Conservation (phyloP, 495 filamentous ascomycete genomes). For the Talaromyces trachyspermus region DNA sequence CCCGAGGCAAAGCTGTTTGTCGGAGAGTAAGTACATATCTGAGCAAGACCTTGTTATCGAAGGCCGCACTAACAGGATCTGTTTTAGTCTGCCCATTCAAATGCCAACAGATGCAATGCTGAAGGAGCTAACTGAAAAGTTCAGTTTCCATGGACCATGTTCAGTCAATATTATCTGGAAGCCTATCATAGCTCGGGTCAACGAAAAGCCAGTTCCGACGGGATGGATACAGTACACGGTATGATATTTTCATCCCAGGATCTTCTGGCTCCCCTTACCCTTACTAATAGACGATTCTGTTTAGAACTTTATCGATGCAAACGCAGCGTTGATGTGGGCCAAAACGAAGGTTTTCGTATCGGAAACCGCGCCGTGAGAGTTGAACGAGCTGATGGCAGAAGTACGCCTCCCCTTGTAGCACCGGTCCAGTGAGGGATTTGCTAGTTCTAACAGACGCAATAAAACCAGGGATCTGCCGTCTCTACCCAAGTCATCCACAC, state of each 20-base stretch:
- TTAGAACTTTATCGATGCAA: background rate
- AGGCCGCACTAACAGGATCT: background rate
- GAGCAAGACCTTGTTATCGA: background rate
- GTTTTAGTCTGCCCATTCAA: background rate
- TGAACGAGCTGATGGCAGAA: background rate
- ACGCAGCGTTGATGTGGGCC: background rate
- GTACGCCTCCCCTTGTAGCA: background rate
- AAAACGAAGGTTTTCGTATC: background rate
- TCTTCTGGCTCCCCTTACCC: background rate
- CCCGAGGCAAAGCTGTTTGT: slow-evolving; percentile 2
- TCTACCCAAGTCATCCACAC: background rate
- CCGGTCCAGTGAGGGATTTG: background rate
- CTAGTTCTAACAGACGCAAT: background rate
- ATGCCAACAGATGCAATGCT: background rate
- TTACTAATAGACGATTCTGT: background rate
- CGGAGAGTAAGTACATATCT: background rate
- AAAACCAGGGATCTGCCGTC: background rate
- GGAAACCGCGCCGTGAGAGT: background rate
- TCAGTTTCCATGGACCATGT: background rate
- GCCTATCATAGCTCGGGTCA: background rate
- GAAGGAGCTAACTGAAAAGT: background rate
- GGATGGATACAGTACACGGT: slow-evolving; percentile 2
- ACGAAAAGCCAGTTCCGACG: background rate
- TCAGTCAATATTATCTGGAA: background rate
- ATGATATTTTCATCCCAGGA: background rate